Evolutionary conservation across 2,329 filamentous ascomycete genomes (phyloP).

Genomic region (Trichophyton benhamiae): DNA sequence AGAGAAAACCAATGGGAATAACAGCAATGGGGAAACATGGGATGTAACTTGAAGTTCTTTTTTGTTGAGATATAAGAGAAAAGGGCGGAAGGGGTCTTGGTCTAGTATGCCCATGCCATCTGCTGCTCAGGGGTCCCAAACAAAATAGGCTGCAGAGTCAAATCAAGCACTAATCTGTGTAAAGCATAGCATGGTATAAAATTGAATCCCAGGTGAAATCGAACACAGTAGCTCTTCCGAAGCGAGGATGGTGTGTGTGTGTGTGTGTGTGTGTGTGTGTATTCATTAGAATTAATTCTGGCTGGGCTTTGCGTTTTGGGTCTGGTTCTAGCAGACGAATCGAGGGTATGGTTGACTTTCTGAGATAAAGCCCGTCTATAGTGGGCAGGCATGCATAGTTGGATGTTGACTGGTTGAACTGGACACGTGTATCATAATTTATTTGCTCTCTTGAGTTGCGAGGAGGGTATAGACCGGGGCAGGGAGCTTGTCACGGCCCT

Average conservation of each 20-base stretch:
- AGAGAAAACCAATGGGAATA: background rate
- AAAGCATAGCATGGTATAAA: background rate
- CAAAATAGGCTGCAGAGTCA: background rate
- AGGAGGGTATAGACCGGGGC: constrained; percentile 76
- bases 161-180: background rate
- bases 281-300: background rate
- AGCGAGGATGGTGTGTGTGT: background rate
- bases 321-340: background rate
- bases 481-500: constrained; percentile 79
- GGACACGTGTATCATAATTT: background rate
- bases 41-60: background rate
- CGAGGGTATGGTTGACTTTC: background rate
- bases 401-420: background rate
- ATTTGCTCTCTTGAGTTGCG: constrained; percentile 28
- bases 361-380: background rate
- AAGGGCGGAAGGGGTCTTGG: background rate
- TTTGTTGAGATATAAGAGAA: background rate
- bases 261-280: background rate
- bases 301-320: background rate
- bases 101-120: background rate
- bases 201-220: background rate
- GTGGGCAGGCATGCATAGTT: background rate
- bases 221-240: background rate
- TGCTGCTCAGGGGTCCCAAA: background rate
- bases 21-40: background rate